Conservation (phyloP, 305 asterid genomes). For the Andrographis paniculata region DNA sequence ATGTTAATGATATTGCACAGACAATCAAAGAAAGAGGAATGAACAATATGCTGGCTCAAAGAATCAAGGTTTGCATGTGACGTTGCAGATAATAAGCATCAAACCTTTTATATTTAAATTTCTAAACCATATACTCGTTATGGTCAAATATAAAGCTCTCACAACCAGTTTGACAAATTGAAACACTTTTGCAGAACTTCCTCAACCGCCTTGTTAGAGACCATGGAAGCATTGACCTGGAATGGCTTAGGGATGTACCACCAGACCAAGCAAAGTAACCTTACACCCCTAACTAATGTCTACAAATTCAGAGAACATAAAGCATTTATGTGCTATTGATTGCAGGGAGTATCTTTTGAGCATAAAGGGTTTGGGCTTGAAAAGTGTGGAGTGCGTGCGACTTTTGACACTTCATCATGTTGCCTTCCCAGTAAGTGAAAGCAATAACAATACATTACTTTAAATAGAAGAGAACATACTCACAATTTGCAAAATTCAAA, state of each 20-base stretch:
- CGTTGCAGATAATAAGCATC: background rate
- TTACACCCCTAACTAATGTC: background rate
- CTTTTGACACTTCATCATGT: constrained; percentile 36
- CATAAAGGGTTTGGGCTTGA: constrained; percentile 36
- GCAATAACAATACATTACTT: background rate
- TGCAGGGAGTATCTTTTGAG: constrained; percentile 31
- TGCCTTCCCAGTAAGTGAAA: constrained; percentile 36
- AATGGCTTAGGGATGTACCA: constrained; percentile 46
- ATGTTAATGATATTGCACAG: background rate
- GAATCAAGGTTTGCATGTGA: background rate
- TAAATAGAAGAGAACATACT: background rate
- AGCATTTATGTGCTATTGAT: background rate
- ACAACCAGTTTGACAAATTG: background rate
- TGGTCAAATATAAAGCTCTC: background rate
- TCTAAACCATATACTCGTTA: background rate
- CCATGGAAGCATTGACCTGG: constrained; percentile 29
- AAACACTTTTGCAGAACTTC: background rate
- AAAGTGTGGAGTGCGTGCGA: constrained; percentile 40
- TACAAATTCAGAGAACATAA: background rate
- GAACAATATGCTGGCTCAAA: constrained; percentile 1
- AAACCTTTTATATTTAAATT: background rate
- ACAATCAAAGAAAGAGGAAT: constrained; percentile 2
- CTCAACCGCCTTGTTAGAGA: constrained; percentile 3
- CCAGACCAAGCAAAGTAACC: constrained; percentile 41
- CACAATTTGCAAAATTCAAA: constrained; percentile 9